Percentiles rank a stretch among this genome's conserved stretches.
phyloP scores from a whole-genome alignment of 495 filamentous ascomycete genomes.

The Penicillium soppii region DNA sequence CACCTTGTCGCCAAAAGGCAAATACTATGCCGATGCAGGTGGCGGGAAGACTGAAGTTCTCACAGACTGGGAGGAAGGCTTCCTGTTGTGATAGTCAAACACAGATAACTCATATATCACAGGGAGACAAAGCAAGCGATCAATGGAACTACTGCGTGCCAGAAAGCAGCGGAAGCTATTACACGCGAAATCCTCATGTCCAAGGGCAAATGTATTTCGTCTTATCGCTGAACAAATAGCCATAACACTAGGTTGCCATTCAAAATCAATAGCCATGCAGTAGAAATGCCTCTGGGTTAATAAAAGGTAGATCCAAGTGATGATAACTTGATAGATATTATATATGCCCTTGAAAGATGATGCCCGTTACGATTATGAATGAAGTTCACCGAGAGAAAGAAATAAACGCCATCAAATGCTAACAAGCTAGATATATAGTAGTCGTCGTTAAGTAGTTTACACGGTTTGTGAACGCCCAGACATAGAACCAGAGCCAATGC shows the following conservation, averaged over 20 bases:
- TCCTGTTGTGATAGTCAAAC: not conserved
- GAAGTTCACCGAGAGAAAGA: not conserved
- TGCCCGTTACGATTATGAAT: too few species aligned
- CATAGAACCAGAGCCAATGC: not conserved
- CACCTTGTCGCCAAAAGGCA: not conserved
- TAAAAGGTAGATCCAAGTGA: too few species aligned
- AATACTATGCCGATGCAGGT: slow-evolving; percentile 1
- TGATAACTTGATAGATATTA: too few species aligned
- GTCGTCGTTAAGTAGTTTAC: not conserved
- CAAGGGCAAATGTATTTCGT: too few species aligned
- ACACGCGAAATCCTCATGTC: too few species aligned
- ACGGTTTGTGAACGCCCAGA: not conserved
- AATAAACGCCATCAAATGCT: not conserved
- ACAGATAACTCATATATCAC: not conserved
- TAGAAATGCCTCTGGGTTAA: too few species aligned
- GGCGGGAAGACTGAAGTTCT: not conserved
- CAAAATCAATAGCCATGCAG: not conserved
- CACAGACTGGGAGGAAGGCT: not conserved
- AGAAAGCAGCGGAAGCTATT: too few species aligned
- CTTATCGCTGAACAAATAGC: too few species aligned
- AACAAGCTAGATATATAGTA: not conserved
- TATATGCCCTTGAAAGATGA: too few species aligned
- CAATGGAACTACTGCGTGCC: not conserved
- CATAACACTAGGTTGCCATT: too few species aligned
- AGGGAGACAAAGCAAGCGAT: not conserved